A percentile compares a stretch with the other conserved stretches of the same genome.
Conservation (phyloP, 257 asterid species). For the Solanum gandarillasii region DNA sequence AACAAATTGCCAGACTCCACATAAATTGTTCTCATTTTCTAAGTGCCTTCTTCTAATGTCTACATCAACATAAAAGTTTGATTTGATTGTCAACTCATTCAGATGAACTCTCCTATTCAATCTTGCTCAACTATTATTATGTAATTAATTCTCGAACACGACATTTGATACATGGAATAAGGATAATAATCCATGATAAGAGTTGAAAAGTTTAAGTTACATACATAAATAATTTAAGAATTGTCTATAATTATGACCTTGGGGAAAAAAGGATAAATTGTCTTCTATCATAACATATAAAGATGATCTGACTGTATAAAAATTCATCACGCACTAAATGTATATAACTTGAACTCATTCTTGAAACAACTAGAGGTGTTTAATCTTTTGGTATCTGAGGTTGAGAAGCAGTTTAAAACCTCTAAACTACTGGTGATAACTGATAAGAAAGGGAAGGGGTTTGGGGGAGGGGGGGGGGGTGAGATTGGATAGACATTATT, state of each 20-base stretch:
- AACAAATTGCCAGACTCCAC: not conserved
- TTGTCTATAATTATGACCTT: not conserved
- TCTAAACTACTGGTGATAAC: not conserved
- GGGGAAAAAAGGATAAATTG: not conserved
- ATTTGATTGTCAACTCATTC: not conserved
- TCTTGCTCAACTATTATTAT: not conserved
- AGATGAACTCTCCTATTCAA: not conserved
- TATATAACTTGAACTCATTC: not conserved
- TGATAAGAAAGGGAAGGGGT: not conserved
- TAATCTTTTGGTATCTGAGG: not conserved
- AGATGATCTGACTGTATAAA: not conserved
- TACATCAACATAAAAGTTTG: not conserved
- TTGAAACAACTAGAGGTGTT: not conserved
- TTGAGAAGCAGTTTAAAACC: not conserved
- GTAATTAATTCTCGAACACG: not conserved
- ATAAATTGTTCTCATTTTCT: slow-evolving; percentile 5
- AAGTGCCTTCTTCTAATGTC: not conserved
- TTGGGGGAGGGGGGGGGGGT: not conserved
- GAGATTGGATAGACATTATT: not conserved
- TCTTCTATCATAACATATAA: no score
- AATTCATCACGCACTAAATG: not conserved
- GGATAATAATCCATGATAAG: no score
- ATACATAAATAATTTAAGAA: not conserved
- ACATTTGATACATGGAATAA: no score
- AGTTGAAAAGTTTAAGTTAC: no score